phyloP scores from a whole-genome alignment of 805 yeast genomes.

The Yarrowia deformans region DNA sequence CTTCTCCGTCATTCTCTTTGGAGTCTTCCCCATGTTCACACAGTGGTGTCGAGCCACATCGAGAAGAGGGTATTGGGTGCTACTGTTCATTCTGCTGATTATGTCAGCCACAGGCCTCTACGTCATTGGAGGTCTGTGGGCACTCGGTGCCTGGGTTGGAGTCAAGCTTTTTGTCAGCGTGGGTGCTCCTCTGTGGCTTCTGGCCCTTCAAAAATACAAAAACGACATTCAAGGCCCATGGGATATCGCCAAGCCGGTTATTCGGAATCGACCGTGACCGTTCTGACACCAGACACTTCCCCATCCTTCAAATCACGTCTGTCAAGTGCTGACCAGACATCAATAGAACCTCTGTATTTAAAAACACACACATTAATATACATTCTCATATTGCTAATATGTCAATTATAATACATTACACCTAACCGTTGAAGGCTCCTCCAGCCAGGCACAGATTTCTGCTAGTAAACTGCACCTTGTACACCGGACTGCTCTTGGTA shows the following conservation, averaged over 20 bases:
- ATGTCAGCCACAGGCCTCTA: conserved; percentile 48
- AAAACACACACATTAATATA: conserved; percentile 16
- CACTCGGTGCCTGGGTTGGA: conserved; percentile 59
- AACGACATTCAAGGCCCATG: conserved; percentile 90
- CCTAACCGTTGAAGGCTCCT: conserved; percentile 72
- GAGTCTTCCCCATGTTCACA: conserved; percentile 74
- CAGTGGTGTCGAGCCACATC: conserved; percentile 60
- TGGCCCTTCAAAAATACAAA: conserved; percentile 76
- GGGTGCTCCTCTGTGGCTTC: conserved; percentile 72
- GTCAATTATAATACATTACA: conserved; percentile 16
- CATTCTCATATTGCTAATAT: conserved; percentile 6
- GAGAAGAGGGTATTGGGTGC: conserved; percentile 45
- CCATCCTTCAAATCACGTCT: conserved; percentile 13
- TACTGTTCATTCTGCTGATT: conserved; percentile 44
- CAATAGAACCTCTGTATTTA: conserved; percentile 13
- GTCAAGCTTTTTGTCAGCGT: conserved; percentile 59
- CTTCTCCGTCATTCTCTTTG: conserved; percentile 72
- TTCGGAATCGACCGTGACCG: conserved; percentile 46
- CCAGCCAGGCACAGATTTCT: conserved; percentile 91
- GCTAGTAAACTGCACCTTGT: conserved; percentile 89
- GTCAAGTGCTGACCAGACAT: conserved; percentile 38
- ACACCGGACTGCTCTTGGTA: conserved; percentile 93
- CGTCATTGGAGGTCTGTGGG: conserved; percentile 54
- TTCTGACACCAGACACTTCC: too few relatives aligned
- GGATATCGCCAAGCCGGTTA: conserved; percentile 83